phyloP scores from a whole-genome alignment of 2,329 filamentous ascomycete species.

The Epichloe gansuensis region DNA sequence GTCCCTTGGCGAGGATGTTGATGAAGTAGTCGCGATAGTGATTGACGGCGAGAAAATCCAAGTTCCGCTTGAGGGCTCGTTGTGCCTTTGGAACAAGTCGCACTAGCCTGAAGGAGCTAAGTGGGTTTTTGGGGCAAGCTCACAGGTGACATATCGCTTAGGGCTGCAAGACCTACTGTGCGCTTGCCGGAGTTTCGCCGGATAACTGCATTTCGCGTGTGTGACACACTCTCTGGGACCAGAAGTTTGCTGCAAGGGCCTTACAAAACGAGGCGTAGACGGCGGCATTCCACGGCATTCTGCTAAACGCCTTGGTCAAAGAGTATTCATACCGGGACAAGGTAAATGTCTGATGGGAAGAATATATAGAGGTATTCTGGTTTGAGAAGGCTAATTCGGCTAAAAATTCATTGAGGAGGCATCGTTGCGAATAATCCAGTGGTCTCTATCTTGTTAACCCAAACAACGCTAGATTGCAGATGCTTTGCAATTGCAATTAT shows the following conservation, averaged over 20 bases:
- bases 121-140: conserved; percentile 19
- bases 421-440: neutral
- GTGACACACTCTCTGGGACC: too few species aligned
- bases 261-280: too few species aligned
- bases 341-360: neutral
- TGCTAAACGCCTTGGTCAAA: neutral
- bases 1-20: conserved; percentile 23
- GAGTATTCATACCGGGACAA: neutral
- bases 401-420: neutral
- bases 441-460: neutral
- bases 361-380: neutral
- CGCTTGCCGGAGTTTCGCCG: conserved; percentile 20
- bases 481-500: neutral
- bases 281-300: neutral
- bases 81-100: conserved; percentile 24
- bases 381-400: neutral
- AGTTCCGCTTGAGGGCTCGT: conserved; percentile 25
- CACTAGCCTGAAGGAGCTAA: conserved; percentile 23
- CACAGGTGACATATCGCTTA: conserved; percentile 20
- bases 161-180: conserved; percentile 28
- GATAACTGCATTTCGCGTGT: neutral
- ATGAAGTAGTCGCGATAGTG: conserved; percentile 28
- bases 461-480: neutral
- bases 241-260: too few species aligned
- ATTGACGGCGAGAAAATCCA: conserved; percentile 27